These are phyloP conservation scores for Pythium oligandrum DNA, from an alignment of 352 stramenopile genomes.

Conservation along the genomic window DNA sequence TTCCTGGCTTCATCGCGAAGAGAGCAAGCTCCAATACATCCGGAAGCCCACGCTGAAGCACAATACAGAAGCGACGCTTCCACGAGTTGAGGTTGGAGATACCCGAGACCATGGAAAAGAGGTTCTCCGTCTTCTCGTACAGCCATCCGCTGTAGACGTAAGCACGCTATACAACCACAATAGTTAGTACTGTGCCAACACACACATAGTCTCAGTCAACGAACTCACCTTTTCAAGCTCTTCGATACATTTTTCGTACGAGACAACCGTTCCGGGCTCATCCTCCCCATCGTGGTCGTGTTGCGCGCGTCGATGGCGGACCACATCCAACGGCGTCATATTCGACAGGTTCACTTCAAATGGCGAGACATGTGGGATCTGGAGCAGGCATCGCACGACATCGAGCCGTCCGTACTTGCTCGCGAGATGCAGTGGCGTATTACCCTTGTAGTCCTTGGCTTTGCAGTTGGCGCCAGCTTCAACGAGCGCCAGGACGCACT, in stretches of 20 bases:
- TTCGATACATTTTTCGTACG: slow-evolving; percentile 24
- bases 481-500: slow-evolving; percentile 16
- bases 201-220: neutral
- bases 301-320: slow-evolving; percentile 12
- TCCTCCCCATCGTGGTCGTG: slow-evolving; percentile 5
- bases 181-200: slow-evolving; percentile 1
- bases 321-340: slow-evolving; percentile 24
- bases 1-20: slow-evolving; percentile 45
- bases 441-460: slow-evolving; percentile 28
- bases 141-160: slow-evolving; percentile 27
- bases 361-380: slow-evolving; percentile 12
- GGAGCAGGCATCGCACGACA: slow-evolving; percentile 18
- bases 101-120: slow-evolving; percentile 22
- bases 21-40: slow-evolving; percentile 68
- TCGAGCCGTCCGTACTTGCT: slow-evolving; percentile 14
- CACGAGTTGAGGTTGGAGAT: slow-evolving; percentile 27
- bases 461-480: slow-evolving; percentile 21
- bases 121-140: slow-evolving; percentile 26
- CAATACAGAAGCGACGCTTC: slow-evolving; percentile 53
- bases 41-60: slow-evolving; percentile 53
- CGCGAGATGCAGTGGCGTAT: slow-evolving; percentile 30
- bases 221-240: slow-evolving; percentile 22
- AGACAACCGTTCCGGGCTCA: neutral
- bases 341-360: slow-evolving; percentile 24
- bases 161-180: slow-evolving; percentile 15